Conservation (phyloP, 306 rosid species). For the Cucumis cinereus region DNA sequence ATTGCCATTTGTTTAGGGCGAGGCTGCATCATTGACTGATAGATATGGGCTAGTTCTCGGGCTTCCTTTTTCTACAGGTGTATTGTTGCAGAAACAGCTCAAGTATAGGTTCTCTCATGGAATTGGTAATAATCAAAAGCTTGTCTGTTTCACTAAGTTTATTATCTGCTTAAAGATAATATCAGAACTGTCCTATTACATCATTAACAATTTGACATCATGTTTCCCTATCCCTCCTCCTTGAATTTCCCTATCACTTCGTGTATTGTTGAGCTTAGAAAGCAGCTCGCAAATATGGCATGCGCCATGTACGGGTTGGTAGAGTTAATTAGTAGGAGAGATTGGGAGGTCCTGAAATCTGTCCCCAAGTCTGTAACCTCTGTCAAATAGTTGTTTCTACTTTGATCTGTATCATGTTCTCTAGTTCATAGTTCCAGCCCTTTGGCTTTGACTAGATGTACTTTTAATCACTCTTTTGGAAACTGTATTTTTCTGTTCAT, state of each 20-base stretch:
- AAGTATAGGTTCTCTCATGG: slow-evolving; percentile 49
- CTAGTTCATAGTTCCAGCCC: background rate
- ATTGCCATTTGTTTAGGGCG: slow-evolving; percentile 41
- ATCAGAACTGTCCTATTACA: background rate
- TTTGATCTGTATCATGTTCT: background rate
- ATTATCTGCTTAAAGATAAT: background rate
- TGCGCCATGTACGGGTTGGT: background rate
- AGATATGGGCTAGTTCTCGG: slow-evolving; percentile 56
- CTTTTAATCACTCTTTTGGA: background rate
- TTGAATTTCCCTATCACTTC: background rate
- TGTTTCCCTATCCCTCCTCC: background rate
- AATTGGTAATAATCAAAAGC: slow-evolving; percentile 46
- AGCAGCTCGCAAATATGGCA: background rate
- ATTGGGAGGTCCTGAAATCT: background rate
- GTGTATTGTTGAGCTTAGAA: background rate
- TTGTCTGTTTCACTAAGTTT: background rate
- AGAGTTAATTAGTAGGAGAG: background rate
- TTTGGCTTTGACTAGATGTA: background rate
- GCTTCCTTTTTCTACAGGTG: slow-evolving; percentile 55
- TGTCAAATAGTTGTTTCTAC: background rate
- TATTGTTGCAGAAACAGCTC: slow-evolving; percentile 44
- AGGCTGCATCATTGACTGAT: slow-evolving; percentile 79
- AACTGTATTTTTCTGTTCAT: background rate
- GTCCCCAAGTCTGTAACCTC: background rate
- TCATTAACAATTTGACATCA: background rate